Evolutionary conservation across 176 grass and related monocot species (phyloP).

Genomic region (Chrysopogon serrulatus): DNA sequence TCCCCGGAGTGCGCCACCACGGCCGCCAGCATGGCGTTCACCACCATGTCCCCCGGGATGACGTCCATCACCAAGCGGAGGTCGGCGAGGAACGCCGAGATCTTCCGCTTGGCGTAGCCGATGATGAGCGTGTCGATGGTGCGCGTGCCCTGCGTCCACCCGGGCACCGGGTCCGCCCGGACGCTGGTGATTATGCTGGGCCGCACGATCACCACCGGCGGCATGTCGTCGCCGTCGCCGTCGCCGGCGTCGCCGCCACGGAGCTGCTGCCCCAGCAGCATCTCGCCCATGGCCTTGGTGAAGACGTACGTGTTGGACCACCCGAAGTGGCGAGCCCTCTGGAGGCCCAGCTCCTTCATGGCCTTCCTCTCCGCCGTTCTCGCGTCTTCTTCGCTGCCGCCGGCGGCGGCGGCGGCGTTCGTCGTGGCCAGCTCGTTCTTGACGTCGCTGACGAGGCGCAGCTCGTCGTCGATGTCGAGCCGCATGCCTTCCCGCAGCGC

Average conservation of each 20-base stretch:
- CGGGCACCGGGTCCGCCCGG: slow-evolving; percentile 52
- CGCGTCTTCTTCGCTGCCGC: not conserved
- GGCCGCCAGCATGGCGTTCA: slow-evolving; percentile 71
- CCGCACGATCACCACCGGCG: slow-evolving; percentile 53
- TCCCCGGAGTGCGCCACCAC: slow-evolving; percentile 37
- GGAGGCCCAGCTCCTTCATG: slow-evolving; percentile 77
- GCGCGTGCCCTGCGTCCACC: slow-evolving; percentile 83
- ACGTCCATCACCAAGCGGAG: slow-evolving; percentile 57
- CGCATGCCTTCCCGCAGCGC: slow-evolving; percentile 38
- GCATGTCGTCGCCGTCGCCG: not conserved
- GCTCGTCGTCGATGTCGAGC: slow-evolving; percentile 66
- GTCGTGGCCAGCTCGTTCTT: slow-evolving; percentile 4
- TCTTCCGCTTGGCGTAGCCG: slow-evolving; percentile 60
- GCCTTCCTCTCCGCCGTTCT: slow-evolving; percentile 18
- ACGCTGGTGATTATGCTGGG: slow-evolving; percentile 82
- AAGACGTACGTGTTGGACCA: slow-evolving; percentile 85
- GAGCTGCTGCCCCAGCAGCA: slow-evolving; percentile 39
- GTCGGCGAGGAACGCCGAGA: slow-evolving; percentile 68
- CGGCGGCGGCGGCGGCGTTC: not conserved
- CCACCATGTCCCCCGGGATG: slow-evolving; percentile 89
- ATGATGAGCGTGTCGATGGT: slow-evolving; percentile 78
- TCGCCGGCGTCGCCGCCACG: slow-evolving; percentile 11
- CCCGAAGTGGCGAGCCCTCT: slow-evolving; percentile 51
- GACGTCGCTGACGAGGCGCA: slow-evolving; percentile 38
- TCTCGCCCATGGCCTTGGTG: slow-evolving; percentile 89